A percentile compares a stretch with the other conserved stretches of the same genome.
Evolutionary conservation across 2,329 filamentous ascomycete genomes (phyloP).

Genomic region (Microascus cirrosus): DNA sequence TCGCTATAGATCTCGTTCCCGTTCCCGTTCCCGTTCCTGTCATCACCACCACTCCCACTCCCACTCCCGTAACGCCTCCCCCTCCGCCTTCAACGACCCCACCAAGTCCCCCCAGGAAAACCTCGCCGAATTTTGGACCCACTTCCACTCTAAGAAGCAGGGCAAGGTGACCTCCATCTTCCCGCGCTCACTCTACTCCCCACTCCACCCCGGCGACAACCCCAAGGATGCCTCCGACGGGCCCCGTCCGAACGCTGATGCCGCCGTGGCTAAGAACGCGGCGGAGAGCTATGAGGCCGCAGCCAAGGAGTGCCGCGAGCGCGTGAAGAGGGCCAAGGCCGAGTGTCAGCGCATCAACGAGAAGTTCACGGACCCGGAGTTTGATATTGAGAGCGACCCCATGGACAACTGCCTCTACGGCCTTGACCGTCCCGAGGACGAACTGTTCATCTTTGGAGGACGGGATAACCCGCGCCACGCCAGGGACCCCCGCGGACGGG

Average conservation of each 20-base stretch:
- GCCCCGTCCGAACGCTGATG: conserved; percentile 5
- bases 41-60: background rate
- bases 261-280: conserved; percentile 21
- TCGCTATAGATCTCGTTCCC: background rate
- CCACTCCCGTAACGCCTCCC: background rate
- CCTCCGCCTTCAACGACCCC: background rate
- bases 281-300: conserved; percentile 29
- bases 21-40: background rate
- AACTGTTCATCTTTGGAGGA: conserved; percentile 48
- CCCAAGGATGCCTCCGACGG: conserved; percentile 13
- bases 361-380: conserved; percentile 75
- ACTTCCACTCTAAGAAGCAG: conserved; percentile 26
- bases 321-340: conserved; percentile 24
- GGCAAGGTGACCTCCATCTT: conserved; percentile 33
- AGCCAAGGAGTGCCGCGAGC: conserved; percentile 24
- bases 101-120: conserved; percentile 21
- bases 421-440: conserved; percentile 2
- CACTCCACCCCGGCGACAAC: conserved; percentile 15
- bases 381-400: conserved; percentile 67
- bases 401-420: conserved; percentile 25
- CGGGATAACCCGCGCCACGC: background rate
- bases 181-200: conserved; percentile 25
- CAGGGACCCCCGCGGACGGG: conserved; percentile 4
- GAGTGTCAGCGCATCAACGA: conserved; percentile 30
- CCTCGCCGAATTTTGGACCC: conserved; percentile 28